A percentile compares a stretch with the other conserved stretches of the same genome.
These are phyloP conservation scores for Sporobolomyces pararoseus DNA, from an alignment of 768 basidiomycete species.

Conservation along the genomic window DNA sequence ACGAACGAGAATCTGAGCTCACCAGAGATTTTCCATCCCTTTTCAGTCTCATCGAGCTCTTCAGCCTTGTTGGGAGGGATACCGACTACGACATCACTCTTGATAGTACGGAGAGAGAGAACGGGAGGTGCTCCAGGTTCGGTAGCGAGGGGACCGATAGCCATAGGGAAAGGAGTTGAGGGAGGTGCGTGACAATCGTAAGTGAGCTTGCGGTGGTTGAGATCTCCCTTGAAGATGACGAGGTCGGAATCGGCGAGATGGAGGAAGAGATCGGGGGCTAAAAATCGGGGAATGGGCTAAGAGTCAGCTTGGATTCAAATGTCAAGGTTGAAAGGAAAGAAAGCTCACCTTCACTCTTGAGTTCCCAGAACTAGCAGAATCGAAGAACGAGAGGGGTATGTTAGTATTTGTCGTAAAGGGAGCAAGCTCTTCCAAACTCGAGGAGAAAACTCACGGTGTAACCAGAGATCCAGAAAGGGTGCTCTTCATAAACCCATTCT, in stretches of 20 bases:
- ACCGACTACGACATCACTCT: conserved; percentile 87
- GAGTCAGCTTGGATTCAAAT: not conserved
- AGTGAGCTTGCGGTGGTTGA: conserved; percentile 61
- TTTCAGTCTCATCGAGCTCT: conserved; percentile 73
- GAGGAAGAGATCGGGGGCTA: conserved; percentile 60
- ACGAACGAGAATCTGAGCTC: not conserved
- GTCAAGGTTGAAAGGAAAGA: not conserved
- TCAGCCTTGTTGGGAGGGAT: conserved; percentile 58
- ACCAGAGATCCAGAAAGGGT: conserved; percentile 68
- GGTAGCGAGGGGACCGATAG: conserved; percentile 88
- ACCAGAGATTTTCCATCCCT: conserved; percentile 84
- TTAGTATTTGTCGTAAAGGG: no score
- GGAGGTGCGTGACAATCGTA: conserved; percentile 77
- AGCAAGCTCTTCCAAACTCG: no score
- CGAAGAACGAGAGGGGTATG: no score
- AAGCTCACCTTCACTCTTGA: conserved; percentile 61
- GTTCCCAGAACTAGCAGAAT: conserved; percentile 57
- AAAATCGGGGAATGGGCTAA: not conserved
- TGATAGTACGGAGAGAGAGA: conserved; percentile 83
- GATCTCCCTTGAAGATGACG: conserved; percentile 86
- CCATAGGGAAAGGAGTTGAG: conserved; percentile 79
- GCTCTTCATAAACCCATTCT: conserved; percentile 90
- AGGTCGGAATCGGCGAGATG: conserved; percentile 84
- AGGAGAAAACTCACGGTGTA: conserved; percentile 1
- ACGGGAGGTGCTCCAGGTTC: conserved; percentile 79